A percentile compares a stretch with the other conserved stretches of the same genome.
These are phyloP conservation scores for Plasmodium berghei DNA, from an alignment of 169 alveolate species.

Conservation along the genomic window DNA sequence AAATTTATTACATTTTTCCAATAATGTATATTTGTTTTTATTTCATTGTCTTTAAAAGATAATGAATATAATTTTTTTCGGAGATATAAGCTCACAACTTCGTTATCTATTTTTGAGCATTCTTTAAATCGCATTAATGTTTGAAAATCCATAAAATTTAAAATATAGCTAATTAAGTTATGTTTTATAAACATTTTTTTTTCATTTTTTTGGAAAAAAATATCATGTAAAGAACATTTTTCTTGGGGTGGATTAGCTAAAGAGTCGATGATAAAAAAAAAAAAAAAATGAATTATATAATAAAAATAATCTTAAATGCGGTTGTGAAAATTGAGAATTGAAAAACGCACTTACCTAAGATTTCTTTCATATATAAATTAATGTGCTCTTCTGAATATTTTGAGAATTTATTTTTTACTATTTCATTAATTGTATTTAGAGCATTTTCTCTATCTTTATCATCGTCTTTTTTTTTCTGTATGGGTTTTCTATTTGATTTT, in stretches of 20 bases:
- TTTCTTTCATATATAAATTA: slow-evolving; percentile 53
- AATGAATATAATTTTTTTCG: slow-evolving; percentile 79
- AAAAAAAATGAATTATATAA: background rate
- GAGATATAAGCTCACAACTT: slow-evolving; percentile 79
- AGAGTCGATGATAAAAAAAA: background rate
- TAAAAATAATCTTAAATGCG: background rate
- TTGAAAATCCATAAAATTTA: slow-evolving; percentile 65
- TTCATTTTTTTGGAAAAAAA: slow-evolving; percentile 28
- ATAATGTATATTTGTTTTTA: slow-evolving; percentile 80
- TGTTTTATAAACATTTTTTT: slow-evolving; percentile 49
- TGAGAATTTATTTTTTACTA: slow-evolving; percentile 43
- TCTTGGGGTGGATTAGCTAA: slow-evolving; percentile 64
- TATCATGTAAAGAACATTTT: slow-evolving; percentile 57
- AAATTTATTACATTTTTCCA: slow-evolving; percentile 81
- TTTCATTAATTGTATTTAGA: slow-evolving; percentile 29
- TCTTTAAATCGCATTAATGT: slow-evolving; percentile 74
- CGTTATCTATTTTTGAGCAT: slow-evolving; percentile 65
- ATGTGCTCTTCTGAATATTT: slow-evolving; percentile 36
- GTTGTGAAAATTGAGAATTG: background rate
- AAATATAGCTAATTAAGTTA: slow-evolving; percentile 56
- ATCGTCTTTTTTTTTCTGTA: slow-evolving; percentile 18
- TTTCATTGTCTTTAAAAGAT: slow-evolving; percentile 77
- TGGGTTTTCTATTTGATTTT: background rate
- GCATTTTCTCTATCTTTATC: slow-evolving; percentile 33
- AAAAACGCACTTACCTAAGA: slow-evolving; percentile 16